These are phyloP conservation scores for Elongisporangium undulatum DNA, from an alignment of 352 stramenopile genomes.

Conservation along the genomic window DNA sequence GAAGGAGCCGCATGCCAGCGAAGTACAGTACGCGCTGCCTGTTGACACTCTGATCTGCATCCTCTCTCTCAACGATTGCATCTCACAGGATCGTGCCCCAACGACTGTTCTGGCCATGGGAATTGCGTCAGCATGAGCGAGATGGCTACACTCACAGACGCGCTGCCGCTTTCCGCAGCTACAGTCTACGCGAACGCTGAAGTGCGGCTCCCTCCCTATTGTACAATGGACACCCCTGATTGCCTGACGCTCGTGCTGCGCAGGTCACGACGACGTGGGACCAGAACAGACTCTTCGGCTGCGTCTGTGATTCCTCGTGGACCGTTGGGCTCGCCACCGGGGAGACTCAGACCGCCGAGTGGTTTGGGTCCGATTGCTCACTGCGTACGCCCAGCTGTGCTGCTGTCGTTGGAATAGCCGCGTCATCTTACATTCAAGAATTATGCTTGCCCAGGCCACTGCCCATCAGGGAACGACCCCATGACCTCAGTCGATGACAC, in stretches of 20 bases:
- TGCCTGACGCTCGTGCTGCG: neutral
- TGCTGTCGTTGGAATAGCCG: neutral
- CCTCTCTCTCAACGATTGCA: neutral
- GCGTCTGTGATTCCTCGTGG: constrained; percentile 79
- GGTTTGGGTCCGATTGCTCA: constrained; percentile 88
- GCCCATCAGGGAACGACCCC: constrained; percentile 86
- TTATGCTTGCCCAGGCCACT: constrained; percentile 41
- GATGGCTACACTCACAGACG: constrained; percentile 35
- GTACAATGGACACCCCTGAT: neutral
- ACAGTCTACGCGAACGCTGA: constrained; percentile 53
- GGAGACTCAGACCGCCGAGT: constrained; percentile 81
- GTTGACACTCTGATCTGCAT: neutral
- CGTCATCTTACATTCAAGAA: neutral
- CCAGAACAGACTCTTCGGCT: constrained; percentile 69
- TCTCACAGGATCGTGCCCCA: constrained; percentile 27
- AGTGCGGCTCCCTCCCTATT: constrained; percentile 10
- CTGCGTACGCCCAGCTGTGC: constrained; percentile 24
- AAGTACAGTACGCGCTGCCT: constrained; percentile 31
- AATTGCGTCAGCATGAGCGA: constrained; percentile 69
- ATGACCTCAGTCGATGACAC: constrained; percentile 80
- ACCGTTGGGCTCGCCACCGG: constrained; percentile 57
- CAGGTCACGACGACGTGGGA: constrained; percentile 66
- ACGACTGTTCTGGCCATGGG: constrained; percentile 66
- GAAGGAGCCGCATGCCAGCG: constrained; percentile 72
- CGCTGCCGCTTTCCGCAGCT: constrained; percentile 50